phyloP scores from a whole-genome alignment of 2,329 filamentous ascomycete genomes.

The Lasiodiplodia sp. region DNA sequence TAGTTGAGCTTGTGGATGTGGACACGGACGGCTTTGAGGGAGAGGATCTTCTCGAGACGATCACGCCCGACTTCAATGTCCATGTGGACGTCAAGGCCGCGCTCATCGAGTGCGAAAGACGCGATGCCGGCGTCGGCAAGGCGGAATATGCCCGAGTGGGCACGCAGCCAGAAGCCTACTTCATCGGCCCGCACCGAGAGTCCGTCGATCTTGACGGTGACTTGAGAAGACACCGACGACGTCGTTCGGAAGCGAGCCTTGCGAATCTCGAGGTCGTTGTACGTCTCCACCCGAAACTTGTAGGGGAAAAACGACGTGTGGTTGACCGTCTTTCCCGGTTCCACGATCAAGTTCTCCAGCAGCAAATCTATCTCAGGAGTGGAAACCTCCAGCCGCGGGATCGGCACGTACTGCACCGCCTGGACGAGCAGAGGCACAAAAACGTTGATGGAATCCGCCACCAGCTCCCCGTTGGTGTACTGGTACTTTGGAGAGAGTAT shows the following conservation, averaged over 20 bases:
- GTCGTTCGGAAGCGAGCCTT: slow-evolving; percentile 76
- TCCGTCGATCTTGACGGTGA: slow-evolving; percentile 81
- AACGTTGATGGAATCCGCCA: slow-evolving; percentile 78
- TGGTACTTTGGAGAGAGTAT: slow-evolving; percentile 72
- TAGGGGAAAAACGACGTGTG: slow-evolving; percentile 89
- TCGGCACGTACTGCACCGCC: slow-evolving; percentile 84
- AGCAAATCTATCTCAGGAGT: slow-evolving; percentile 84
- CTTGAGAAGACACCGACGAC: slow-evolving; percentile 71
- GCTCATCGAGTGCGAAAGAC: slow-evolving; percentile 83
- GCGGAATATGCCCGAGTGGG: slow-evolving; percentile 77
- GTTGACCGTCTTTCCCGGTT: slow-evolving; percentile 85
- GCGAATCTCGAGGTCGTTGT: slow-evolving; percentile 84
- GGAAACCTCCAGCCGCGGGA: slow-evolving; percentile 87
- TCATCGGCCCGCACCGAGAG: slow-evolving; percentile 85
- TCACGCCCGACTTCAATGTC: slow-evolving; percentile 85
- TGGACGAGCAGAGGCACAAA: slow-evolving; percentile 81
- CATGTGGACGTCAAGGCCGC: slow-evolving; percentile 84
- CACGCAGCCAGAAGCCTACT: slow-evolving; percentile 86
- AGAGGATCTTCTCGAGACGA: slow-evolving; percentile 79
- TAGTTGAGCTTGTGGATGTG: slow-evolving; percentile 89
- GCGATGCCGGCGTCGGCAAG: slow-evolving; percentile 85
- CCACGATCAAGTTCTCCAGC: slow-evolving; percentile 87
- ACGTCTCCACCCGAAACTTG: slow-evolving; percentile 79
- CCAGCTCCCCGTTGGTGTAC: slow-evolving; percentile 72
- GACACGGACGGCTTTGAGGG: slow-evolving; percentile 77